Percentiles rank a stretch among this genome's conserved stretches.
Evolutionary conservation across 345 rosid genomes (phyloP).

Genomic region (Rhizophora apiculata): DNA sequence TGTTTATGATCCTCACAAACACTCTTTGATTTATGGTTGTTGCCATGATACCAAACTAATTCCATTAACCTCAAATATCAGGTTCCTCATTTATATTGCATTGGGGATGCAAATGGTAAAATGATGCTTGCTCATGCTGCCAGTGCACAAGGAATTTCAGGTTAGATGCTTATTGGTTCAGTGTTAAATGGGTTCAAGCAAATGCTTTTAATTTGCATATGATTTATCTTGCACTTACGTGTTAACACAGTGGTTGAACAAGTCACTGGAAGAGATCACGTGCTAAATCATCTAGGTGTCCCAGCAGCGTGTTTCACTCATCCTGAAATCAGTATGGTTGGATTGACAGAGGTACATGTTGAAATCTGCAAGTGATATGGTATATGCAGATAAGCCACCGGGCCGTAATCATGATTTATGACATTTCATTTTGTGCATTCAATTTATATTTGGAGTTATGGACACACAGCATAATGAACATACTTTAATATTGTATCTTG

Average conservation of each 20-base stretch:
- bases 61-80: slow-evolving; percentile 20
- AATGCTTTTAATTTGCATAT: neutral
- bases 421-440: neutral
- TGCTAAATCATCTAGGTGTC: slow-evolving; percentile 87
- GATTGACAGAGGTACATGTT: slow-evolving; percentile 79
- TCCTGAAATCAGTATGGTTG: slow-evolving; percentile 99
- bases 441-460: no score
- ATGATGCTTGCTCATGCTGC: slow-evolving; percentile 99
- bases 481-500: no score
- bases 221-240: slow-evolving; percentile 15
- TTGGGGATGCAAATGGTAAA: slow-evolving; percentile 97
- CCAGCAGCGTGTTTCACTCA: slow-evolving; percentile 99
- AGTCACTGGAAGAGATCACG: slow-evolving; percentile 86
- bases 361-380: slow-evolving; percentile 1
- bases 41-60: slow-evolving; percentile 10
- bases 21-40: neutral
- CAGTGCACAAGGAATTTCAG: slow-evolving; percentile 99
- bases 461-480: no score
- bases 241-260: slow-evolving; percentile 78
- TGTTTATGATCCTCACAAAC: slow-evolving; percentile 14
- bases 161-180: slow-evolving; percentile 26
- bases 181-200: slow-evolving; percentile 2
- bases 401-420: neutral
- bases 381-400: neutral
- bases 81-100: slow-evolving; percentile 92